phyloP scores from a whole-genome alignment of 2,329 filamentous ascomycete species.

The Phialemoniopsis sp. region DNA sequence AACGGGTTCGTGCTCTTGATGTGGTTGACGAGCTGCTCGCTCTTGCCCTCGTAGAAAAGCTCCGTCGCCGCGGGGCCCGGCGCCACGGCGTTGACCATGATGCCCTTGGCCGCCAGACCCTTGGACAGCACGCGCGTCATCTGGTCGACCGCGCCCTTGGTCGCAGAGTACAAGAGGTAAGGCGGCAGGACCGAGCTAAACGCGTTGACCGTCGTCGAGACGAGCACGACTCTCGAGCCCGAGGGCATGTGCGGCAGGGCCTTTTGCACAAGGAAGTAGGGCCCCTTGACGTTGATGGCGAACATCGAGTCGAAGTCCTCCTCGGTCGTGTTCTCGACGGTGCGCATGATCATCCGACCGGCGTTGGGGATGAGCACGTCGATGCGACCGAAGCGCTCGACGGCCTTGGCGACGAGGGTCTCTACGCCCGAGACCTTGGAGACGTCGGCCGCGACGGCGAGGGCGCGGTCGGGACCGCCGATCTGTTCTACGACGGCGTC shows the following conservation, averaged over 20 bases:
- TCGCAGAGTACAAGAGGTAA: conserved; percentile 36
- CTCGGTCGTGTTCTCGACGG: conserved; percentile 38
- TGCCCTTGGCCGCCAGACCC: conserved; percentile 50
- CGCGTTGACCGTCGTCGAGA: too few species aligned
- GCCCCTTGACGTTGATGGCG: conserved; percentile 31
- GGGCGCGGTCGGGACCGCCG: too few species aligned
- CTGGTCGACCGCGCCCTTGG: conserved; percentile 53
- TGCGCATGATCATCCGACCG: conserved; percentile 29
- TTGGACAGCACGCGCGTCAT: conserved; percentile 50
- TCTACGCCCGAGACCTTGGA: too few species aligned
- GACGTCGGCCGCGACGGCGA: too few species aligned
- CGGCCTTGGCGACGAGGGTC: too few species aligned
- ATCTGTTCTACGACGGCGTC: too few species aligned
- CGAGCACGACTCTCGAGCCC: too few species aligned
- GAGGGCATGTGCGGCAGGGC: conserved; percentile 44
- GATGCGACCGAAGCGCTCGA: conserved; percentile 28
- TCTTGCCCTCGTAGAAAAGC: conserved; percentile 47
- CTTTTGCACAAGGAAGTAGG: too few species aligned
- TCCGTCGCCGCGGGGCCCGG: conserved; percentile 42
- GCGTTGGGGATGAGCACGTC: conserved; percentile 57
- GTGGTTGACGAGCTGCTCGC: conserved; percentile 36
- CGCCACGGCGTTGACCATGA: conserved; percentile 46
- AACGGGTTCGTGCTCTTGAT: conserved; percentile 36
- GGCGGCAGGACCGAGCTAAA: too few species aligned
- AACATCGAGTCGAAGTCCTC: conserved; percentile 54